These are phyloP conservation scores for Sporothrix sp. DNA, from an alignment of 2,329 filamentous ascomycete genomes.

Conservation along the genomic window DNA sequence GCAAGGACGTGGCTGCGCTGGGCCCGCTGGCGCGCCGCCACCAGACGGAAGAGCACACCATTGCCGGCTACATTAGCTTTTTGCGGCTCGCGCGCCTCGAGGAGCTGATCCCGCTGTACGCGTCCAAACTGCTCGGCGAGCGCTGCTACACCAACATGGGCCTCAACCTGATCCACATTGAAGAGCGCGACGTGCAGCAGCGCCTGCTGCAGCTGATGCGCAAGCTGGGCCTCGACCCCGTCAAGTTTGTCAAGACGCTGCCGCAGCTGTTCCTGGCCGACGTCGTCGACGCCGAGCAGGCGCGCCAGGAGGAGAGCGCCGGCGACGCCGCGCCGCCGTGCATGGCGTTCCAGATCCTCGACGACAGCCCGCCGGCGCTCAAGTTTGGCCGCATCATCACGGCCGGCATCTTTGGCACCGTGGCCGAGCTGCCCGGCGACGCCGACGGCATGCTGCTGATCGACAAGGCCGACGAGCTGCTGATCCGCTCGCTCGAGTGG, in stretches of 20 bases:
- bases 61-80: conserved; percentile 73
- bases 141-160: conserved; percentile 63
- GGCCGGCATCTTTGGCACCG: conserved; percentile 59
- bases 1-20: conserved; percentile 27
- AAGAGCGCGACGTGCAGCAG: conserved; percentile 53
- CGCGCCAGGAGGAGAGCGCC: conserved; percentile 14
- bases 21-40: conserved; percentile 26
- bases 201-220: conserved; percentile 65
- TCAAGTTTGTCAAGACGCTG: conserved; percentile 64
- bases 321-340: conserved; percentile 29
- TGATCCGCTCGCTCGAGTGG: conserved; percentile 81
- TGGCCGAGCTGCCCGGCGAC: conserved; percentile 42
- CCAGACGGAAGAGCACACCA: conserved; percentile 58
- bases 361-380: conserved; percentile 40
- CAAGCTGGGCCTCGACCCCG: conserved; percentile 61
- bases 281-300: conserved; percentile 26
- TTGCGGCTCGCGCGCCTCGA: conserved; percentile 63
- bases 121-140: conserved; percentile 59
- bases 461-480: conserved; percentile 52
- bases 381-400: conserved; percentile 55
- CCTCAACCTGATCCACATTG: conserved; percentile 65
- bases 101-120: conserved; percentile 79
- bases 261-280: conserved; percentile 42
- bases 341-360: conserved; percentile 41
- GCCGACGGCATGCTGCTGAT: conserved; percentile 26